Percentiles rank a stretch among this genome's conserved stretches.
These are phyloP conservation scores for Coffea canephora DNA, from an alignment of 257 asterid genomes.

Conservation along the genomic window DNA sequence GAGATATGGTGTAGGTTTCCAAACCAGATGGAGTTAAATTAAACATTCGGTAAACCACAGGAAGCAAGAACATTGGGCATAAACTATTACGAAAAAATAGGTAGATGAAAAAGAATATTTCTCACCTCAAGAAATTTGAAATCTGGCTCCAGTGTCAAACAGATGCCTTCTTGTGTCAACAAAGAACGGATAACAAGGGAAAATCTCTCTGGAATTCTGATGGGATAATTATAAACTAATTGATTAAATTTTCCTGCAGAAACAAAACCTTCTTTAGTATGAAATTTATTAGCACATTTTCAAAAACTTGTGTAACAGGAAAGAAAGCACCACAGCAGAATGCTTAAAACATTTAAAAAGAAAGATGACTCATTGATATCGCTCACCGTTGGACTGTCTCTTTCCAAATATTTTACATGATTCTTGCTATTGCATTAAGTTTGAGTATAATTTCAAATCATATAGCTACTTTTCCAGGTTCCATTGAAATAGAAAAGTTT, in stretches of 20 bases:
- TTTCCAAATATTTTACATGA: neutral
- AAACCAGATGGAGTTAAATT: no score
- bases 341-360: neutral
- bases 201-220: slow-evolving; percentile 97
- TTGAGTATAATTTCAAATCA: neutral
- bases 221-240: slow-evolving; percentile 92
- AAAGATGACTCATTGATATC: no score
- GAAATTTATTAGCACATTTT: neutral
- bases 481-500: neutral
- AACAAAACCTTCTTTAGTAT: neutral
- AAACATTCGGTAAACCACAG: no score
- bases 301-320: no score
- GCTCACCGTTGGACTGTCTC: neutral
- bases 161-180: slow-evolving; percentile 99
- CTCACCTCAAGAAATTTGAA: slow-evolving; percentile 98
- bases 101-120: slow-evolving; percentile 8
- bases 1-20: no score
- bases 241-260: slow-evolving; percentile 90
- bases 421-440: no score
- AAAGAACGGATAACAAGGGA: slow-evolving; percentile 95
- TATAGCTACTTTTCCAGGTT: neutral
- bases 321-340: neutral
- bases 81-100: neutral
- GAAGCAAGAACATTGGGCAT: neutral
- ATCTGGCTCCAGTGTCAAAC: slow-evolving; percentile 85